These are phyloP conservation scores for Starmerella lactis-condensi DNA, from an alignment of 805 yeast genomes.

Conservation along the genomic window DNA sequence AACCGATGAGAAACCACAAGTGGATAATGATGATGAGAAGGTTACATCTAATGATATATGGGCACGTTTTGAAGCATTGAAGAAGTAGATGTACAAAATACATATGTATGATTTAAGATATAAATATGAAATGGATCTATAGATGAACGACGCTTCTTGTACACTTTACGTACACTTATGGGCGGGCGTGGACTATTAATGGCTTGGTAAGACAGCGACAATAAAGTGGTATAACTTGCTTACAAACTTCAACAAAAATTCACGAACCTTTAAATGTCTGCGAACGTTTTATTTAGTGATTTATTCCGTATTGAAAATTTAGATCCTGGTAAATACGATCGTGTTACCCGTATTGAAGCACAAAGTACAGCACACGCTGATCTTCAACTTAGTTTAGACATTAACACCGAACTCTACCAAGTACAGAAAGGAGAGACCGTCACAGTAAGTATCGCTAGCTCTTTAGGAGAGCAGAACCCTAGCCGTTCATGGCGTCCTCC, in stretches of 20 bases:
- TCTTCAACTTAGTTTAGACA: conserved; percentile 67
- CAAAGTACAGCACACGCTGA: conserved; percentile 66
- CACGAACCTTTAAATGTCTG: conserved; percentile 23
- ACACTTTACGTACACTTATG: no score
- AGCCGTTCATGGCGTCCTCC: conserved; percentile 72
- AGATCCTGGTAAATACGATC: conserved; percentile 80
- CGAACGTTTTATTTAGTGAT: conserved; percentile 62
- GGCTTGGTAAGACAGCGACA: no score
- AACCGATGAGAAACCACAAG: neutral
- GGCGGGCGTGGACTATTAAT: no score
- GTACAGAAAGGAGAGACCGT: conserved; percentile 56
- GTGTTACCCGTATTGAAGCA: conserved; percentile 75
- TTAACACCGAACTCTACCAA: conserved; percentile 84
- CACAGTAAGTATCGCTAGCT: conserved; percentile 70
- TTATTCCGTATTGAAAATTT: conserved; percentile 69
- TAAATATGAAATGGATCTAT: no score
- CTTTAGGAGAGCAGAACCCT: conserved; percentile 34
- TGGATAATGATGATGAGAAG: neutral
- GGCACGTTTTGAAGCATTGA: conserved; percentile 17
- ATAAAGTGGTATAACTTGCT: conserved; percentile 2
- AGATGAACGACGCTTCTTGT: no score
- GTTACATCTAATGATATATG: conserved; percentile 13
- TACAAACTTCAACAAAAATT: conserved; percentile 3
- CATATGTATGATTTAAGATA: neutral
- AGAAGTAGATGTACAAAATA: conserved; percentile 2